phyloP scores from a whole-genome alignment of 2,329 filamentous ascomycete species.

The Xylaria sp. region DNA sequence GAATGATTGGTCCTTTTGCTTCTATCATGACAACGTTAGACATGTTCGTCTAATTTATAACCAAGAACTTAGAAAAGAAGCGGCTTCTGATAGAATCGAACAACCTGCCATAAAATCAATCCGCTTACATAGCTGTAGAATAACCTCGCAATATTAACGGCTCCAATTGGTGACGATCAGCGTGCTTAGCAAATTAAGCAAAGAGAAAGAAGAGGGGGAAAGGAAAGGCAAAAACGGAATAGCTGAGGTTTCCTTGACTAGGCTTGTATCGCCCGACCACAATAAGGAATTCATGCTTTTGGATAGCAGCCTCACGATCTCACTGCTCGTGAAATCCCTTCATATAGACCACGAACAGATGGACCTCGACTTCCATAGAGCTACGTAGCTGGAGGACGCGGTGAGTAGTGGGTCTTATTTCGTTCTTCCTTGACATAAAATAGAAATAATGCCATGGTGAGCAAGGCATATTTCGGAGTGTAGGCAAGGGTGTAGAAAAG shows the following conservation, averaged over 20 bases:
- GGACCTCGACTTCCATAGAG: constrained; percentile 75
- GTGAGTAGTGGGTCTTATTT: constrained; percentile 73
- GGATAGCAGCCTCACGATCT: background rate
- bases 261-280: background rate
- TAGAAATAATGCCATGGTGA: constrained; percentile 81
- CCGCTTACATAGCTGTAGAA: background rate
- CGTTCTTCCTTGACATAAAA: constrained; percentile 84
- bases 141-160: background rate
- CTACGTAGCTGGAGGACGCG: constrained; percentile 64
- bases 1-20: background rate
- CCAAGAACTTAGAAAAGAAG: background rate
- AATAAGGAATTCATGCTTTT: too few species aligned
- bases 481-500: constrained; percentile 82
- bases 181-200: background rate
- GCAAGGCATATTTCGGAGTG: constrained; percentile 82
- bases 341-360: constrained; percentile 73
- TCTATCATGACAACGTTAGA: background rate
- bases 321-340: background rate
- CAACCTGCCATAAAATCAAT: background rate
- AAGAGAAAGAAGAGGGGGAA: background rate
- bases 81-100: background rate
- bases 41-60: background rate
- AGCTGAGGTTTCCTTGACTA: background rate
- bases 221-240: background rate
- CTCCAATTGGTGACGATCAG: too few species aligned